phyloP scores from a whole-genome alignment of 352 stramenopile species.

The Pythium utonaiense region DNA sequence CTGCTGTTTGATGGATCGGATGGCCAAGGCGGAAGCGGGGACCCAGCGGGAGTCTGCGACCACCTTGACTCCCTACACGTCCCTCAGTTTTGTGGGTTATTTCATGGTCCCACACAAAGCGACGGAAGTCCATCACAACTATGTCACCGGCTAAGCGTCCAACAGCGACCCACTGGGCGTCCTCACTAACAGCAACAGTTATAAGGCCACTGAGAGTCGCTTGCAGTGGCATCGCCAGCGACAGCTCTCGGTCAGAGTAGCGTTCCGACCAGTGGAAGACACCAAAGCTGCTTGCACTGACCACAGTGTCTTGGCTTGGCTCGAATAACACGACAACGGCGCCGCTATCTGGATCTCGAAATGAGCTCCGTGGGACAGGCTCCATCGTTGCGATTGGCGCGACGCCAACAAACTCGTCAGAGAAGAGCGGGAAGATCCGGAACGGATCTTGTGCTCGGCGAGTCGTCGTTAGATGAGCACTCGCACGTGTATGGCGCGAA shows the following conservation, averaged over 20 bases:
- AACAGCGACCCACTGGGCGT: conserved; percentile 35
- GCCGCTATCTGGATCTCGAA: conserved; percentile 15
- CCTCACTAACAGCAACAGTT: conserved; percentile 20
- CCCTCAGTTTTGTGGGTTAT: not conserved
- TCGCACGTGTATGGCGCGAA: not conserved
- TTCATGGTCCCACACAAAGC: conserved; percentile 23
- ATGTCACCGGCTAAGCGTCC: conserved; percentile 25
- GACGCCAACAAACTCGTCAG: conserved; percentile 3
- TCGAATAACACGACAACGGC: conserved; percentile 36
- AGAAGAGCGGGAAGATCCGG: conserved; percentile 39
- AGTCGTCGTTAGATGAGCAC: not conserved
- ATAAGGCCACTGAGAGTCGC: conserved; percentile 10
- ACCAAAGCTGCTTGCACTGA: conserved; percentile 21
- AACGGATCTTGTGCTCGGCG: not conserved
- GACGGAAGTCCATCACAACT: conserved; percentile 31
- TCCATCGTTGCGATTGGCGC: not conserved
- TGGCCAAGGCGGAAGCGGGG: conserved; percentile 32
- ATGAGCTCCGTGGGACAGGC: not conserved
- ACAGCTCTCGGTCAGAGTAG: conserved; percentile 47
- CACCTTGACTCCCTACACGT: not conserved
- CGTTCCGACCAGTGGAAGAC: conserved; percentile 57
- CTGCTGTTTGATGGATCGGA: no score
- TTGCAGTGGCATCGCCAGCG: conserved; percentile 28
- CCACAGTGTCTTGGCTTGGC: not conserved
- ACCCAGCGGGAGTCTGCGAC: conserved; percentile 29